These are phyloP conservation scores for Cyclostephanos invisitatus DNA, from an alignment of 108 stramenopile genomes.

Conservation along the genomic window DNA sequence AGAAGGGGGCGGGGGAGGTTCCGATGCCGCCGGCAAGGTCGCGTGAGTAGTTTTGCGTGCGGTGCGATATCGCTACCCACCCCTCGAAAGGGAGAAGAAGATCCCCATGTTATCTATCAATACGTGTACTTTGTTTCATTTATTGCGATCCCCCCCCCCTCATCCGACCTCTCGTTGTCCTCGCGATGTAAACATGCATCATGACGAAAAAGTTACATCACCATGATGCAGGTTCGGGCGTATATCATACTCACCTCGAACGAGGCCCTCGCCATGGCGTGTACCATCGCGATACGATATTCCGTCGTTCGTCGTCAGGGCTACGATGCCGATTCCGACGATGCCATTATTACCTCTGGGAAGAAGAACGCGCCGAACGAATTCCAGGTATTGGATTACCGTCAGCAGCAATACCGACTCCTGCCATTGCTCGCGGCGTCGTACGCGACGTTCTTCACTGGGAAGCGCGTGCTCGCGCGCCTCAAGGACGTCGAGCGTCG, in stretches of 20 bases:
- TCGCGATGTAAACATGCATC: not conserved
- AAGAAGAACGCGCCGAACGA: constrained; percentile 45
- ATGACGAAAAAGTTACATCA: constrained; percentile 67
- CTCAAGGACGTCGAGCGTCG: constrained; percentile 75
- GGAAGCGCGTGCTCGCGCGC: constrained; percentile 59
- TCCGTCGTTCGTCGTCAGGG: constrained; percentile 94
- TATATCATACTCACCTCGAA: constrained; percentile 63
- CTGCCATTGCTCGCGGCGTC: constrained; percentile 87
- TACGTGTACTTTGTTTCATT: not conserved
- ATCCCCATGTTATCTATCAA: not conserved
- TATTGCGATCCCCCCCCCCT: not conserved
- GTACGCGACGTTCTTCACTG: constrained; percentile 92
- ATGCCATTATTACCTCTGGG: constrained; percentile 1
- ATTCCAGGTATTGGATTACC: constrained; percentile 91
- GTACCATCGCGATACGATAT: constrained; percentile 90
- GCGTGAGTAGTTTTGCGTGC: constrained; percentile 32
- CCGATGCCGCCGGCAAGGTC: constrained; percentile 80
- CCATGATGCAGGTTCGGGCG: constrained; percentile 97
- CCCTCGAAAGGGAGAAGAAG: not conserved
- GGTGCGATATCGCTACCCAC: not conserved
- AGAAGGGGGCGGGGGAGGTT: constrained; percentile 23
- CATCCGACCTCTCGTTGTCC: not conserved
- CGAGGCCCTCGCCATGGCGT: constrained; percentile 84
- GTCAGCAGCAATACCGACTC: constrained; percentile 93
- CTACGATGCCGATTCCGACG: constrained; percentile 56